Base-by-base conservation (phyloP, 345 rosid species). In the Erodium maritimum region DNA sequence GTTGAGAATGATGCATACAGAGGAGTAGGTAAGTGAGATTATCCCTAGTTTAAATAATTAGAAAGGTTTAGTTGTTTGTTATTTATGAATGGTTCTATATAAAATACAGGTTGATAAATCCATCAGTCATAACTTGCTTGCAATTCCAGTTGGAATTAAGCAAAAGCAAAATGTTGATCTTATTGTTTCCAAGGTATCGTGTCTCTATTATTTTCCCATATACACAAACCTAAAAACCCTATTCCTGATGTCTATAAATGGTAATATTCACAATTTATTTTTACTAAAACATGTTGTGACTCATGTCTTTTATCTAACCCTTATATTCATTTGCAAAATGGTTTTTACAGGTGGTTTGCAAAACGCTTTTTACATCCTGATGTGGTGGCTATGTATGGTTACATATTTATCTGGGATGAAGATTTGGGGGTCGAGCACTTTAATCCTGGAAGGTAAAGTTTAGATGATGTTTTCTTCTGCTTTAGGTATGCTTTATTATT, bases 311-410 rank as follows among this genome's bases (percentile, higher is more conserved):
- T 42, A 42, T 12, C 16, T 52, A 19, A 23, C n/a, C 51, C 34
- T 12, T 5, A 18, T 48, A 17, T 37, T 14, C 24, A 18, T 24
- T 63, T 0, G 16, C 17, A 18, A 42, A 10, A 52, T 13, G 61
- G 24, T 55, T 25, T 52, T 65, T 66, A 70, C 75, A 93, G 99
- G 99, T 93, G 99, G 99, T 93, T 87, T 52, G 99, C 97, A 4
- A 89, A 93, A 68, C 91, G 99, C n/a, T 93, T 93, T 71, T 82
- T 93, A 50, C 99, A 93, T 77, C 99, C 99, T 19, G 91, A 81
- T 58, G 68, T 93, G 1, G 97, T 89, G 37, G 75, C 90, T 21
- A 57, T 59, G 52, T 93, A 93, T 57, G 96, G 89, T 78, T 93
- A 89, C 67, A 66, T 93, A 71, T 93, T 93, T 68, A 90, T 93